Conservation (phyloP, 352 stramenopile species). For the Globisporangium carolinianum region DNA sequence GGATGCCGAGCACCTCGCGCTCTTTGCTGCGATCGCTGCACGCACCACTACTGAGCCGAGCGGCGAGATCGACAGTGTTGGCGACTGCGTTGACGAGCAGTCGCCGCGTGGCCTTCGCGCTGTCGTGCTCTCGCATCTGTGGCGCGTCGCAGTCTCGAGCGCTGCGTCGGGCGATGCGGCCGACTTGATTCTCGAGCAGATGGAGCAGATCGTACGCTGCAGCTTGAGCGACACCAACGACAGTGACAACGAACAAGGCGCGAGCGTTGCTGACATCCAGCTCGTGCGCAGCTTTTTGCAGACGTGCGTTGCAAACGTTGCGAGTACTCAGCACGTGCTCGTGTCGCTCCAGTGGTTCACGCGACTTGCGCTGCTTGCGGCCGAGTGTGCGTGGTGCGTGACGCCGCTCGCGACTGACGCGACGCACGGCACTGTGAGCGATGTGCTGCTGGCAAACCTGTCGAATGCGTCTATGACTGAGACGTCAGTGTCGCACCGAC, state of each 20-base stretch:
- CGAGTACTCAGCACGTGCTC: slow-evolving; percentile 7
- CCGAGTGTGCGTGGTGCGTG: slow-evolving; percentile 12
- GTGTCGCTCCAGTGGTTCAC: slow-evolving; percentile 32
- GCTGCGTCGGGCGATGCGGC: slow-evolving; percentile 16
- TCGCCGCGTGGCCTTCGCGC: slow-evolving; percentile 14
- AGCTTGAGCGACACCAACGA: slow-evolving; percentile 3
- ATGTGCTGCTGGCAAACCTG: slow-evolving; percentile 11
- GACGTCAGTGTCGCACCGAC: no score
- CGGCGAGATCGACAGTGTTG: neutral
- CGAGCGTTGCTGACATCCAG: neutral
- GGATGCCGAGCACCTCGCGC: slow-evolving; percentile 25
- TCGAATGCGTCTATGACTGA: slow-evolving; percentile 12
- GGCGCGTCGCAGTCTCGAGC: slow-evolving; percentile 18
- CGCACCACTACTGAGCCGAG: slow-evolving; percentile 2
- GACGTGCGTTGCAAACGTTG: slow-evolving; percentile 22
- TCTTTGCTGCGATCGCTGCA: slow-evolving; percentile 26
- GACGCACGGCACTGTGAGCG: neutral
- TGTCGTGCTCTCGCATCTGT: slow-evolving; percentile 35
- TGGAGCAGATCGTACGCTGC: slow-evolving; percentile 22
- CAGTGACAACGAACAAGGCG: neutral
- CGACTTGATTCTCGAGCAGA: slow-evolving; percentile 25
- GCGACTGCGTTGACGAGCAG: neutral
- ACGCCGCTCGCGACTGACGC: neutral
- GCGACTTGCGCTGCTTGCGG: slow-evolving; percentile 22
- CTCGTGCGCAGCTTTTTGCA: slow-evolving; percentile 20